phyloP scores from a whole-genome alignment of 495 filamentous ascomycete species.

The Daldinia grandis region DNA sequence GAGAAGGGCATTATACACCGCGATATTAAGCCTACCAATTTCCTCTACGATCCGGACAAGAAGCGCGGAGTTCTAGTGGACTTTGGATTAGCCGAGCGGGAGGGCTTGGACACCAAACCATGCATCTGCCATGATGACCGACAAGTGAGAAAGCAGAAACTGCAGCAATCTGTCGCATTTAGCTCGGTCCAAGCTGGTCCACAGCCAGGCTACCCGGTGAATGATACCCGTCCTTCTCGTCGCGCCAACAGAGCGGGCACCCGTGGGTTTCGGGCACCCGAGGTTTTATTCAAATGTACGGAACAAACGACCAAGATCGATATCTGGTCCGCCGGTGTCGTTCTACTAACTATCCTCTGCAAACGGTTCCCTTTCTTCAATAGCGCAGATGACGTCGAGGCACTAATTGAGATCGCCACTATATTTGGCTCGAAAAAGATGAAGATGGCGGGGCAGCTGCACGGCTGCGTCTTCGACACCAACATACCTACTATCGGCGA shows the following conservation, averaged over 20 bases:
- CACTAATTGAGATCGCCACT: constrained; percentile 94
- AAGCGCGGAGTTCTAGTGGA: constrained; percentile 91
- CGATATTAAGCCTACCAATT: constrained; percentile 99
- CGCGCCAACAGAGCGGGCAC: constrained; percentile 97
- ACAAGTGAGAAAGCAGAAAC: constrained; percentile 49
- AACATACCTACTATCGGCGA: constrained; percentile 89
- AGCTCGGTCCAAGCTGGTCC: constrained; percentile 54
- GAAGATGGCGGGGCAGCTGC: constrained; percentile 80
- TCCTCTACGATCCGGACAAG: constrained; percentile 87
- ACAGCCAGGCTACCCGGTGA: constrained; percentile 79
- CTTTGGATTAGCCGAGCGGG: constrained; percentile 91
- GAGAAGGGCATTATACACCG: constrained; percentile 85
- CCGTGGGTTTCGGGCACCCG: constrained; percentile 92
- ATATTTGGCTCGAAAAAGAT: constrained; percentile 90
- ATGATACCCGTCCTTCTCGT: constrained; percentile 84
- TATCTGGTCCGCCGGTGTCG: constrained; percentile 95
- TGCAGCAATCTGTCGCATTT: constrained; percentile 51
- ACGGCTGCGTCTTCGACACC: constrained; percentile 87
- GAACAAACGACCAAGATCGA: constrained; percentile 96
- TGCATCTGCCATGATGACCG: constrained; percentile 72
- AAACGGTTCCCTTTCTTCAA: constrained; percentile 98
- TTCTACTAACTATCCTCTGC: constrained; percentile 88
- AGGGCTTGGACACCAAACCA: constrained; percentile 74
- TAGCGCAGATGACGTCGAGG: constrained; percentile 93
- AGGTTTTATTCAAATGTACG: constrained; percentile 97